Percentiles rank a stretch among this genome's conserved stretches.
These are phyloP conservation scores for Botrytis aclada DNA, from an alignment of 2,329 filamentous ascomycete species.

Conservation along the genomic window DNA sequence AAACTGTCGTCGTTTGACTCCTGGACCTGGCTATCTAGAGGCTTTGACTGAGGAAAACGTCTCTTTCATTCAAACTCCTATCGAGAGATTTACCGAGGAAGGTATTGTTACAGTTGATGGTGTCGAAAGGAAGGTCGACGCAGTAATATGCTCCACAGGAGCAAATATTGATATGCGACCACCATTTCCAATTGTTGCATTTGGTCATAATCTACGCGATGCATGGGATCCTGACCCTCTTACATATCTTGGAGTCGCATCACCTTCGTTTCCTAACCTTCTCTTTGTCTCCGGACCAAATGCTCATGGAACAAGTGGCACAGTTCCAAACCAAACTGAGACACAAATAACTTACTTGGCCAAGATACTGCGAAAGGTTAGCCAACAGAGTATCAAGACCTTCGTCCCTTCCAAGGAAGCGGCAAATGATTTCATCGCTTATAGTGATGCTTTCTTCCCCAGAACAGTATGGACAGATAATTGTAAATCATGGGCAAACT, in stretches of 20 bases:
- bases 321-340: constrained; percentile 65
- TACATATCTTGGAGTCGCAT: constrained; percentile 62
- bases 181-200: constrained; percentile 57
- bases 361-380: constrained; percentile 64
- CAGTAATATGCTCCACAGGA: constrained; percentile 66
- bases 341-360: constrained; percentile 63
- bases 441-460: constrained; percentile 54
- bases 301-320: constrained; percentile 54
- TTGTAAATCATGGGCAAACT: constrained; percentile 72
- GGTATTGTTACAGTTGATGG: constrained; percentile 62
- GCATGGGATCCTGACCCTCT: constrained; percentile 61
- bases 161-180: constrained; percentile 59
- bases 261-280: constrained; percentile 65
- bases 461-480: constrained; percentile 56
- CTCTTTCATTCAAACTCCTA: constrained; percentile 55
- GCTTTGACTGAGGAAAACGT: constrained; percentile 60
- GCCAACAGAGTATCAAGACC: constrained; percentile 62
- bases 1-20: constrained; percentile 44
- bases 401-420: constrained; percentile 56
- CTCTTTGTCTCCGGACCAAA: constrained; percentile 63
- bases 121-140: constrained; percentile 55
- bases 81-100: constrained; percentile 55
- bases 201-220: constrained; percentile 51
- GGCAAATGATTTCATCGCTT: constrained; percentile 61
- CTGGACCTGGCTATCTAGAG: constrained; percentile 61